Evolutionary conservation across 208 protist genomes (phyloP).

Genomic region (Novymonas esmeraldas): DNA sequence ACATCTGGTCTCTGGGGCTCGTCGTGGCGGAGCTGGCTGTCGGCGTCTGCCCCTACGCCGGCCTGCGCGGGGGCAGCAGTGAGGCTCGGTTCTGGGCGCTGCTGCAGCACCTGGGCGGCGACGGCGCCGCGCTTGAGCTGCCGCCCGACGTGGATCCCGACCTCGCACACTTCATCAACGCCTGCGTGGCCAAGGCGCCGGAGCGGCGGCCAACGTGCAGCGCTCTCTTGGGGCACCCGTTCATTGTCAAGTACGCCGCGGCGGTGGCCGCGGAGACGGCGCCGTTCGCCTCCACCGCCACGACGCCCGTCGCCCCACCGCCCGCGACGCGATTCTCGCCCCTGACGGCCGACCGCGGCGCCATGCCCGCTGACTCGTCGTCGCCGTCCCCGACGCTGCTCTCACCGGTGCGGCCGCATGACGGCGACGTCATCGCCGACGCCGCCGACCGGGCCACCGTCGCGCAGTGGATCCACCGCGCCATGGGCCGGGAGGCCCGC

Average conservation of each 20-base stretch:
- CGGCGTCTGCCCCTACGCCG: slow-evolving; percentile 81
- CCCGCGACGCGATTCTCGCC: neutral
- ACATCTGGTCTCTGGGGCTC: slow-evolving; percentile 94
- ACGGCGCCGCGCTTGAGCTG: slow-evolving; percentile 60
- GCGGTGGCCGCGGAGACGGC: neutral
- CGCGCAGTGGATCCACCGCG: slow-evolving; percentile 13
- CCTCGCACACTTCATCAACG: slow-evolving; percentile 71
- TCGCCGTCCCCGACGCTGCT: neutral
- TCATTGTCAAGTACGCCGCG: slow-evolving; percentile 43
- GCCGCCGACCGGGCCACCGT: slow-evolving; percentile 19
- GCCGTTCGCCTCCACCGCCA: neutral
- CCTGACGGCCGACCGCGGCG: neutral
- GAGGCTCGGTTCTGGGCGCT: slow-evolving; percentile 89
- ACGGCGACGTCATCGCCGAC: slow-evolving; percentile 16
- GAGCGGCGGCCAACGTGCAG: slow-evolving; percentile 64
- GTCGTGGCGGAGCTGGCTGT: slow-evolving; percentile 89
- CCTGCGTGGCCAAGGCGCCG: slow-evolving; percentile 65
- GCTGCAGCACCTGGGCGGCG: slow-evolving; percentile 76
- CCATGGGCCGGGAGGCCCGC: neutral
- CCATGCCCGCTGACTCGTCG: neutral
- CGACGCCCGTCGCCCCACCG: neutral
- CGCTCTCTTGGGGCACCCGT: slow-evolving; percentile 75
- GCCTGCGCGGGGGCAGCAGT: slow-evolving; percentile 49
- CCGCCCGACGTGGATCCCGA: slow-evolving; percentile 52
- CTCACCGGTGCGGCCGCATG: slow-evolving; percentile 9